Evolutionary conservation across 2,329 filamentous ascomycete species (phyloP), one percentile per base, ranked within the genome.

Genomic region (Stemphylium beticola): DNA sequence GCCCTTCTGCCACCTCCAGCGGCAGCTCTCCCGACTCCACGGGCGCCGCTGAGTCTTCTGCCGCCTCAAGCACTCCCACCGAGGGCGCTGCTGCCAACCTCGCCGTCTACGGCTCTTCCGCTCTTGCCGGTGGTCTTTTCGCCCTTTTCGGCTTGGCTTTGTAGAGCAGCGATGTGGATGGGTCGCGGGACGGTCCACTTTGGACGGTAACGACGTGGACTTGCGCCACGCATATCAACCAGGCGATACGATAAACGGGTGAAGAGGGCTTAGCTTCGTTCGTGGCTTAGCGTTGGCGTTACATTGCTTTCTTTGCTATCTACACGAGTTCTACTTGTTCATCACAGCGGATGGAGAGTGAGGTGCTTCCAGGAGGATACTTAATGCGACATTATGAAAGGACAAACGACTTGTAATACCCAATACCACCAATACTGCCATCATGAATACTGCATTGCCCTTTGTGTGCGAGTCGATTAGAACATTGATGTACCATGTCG

Each of bases 81-180:
- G 34, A 22, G 4, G 82, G 79, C 56, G 83, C 82, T 42, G 73
- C 72, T 24, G 76, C 77, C 53, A 55, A 82, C 60, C 73, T 71
- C 61, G 64, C 79, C 61, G 76, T 74, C 44, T 82, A 82, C 68
- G 81, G 83, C 45, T 82, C 82, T 49, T 78, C 79, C 49, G 66
- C 79, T 36, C 70, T 87, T 50, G 81, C 79, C 43, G 80, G 80
- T 55, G 81, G 81, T 66, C 73, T 87, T 58, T 75, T 85, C 53
- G 79, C 82, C 45, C 74, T 83, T 49, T 83, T 87, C 66, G 84
- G 83, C 59, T 71, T 87, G 58, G 76, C 84, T 58, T 73, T 88
- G 72, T 88, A 83, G 71, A 60, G 41, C 55, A 51, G 49, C 31
- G 47, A 39, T n/a, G 41, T 56, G 39, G 36, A 47, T 39, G 60